Conservation (phyloP, 345 rosid species). For the Carallia brachiata region DNA sequence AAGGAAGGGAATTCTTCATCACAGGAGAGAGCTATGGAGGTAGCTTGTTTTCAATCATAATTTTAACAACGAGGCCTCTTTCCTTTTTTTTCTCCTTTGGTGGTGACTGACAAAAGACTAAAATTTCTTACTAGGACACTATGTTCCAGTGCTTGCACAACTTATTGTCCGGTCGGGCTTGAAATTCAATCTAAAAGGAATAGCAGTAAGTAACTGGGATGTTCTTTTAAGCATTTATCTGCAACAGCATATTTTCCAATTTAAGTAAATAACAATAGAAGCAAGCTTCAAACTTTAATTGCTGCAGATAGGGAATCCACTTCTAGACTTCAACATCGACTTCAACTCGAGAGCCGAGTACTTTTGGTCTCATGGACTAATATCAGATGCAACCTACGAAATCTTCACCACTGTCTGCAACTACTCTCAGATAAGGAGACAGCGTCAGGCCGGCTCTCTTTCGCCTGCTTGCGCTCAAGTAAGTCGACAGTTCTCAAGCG, state of each 20-base stretch:
- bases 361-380: conserved; percentile 30
- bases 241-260: neutral
- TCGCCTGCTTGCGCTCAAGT: conserved; percentile 15
- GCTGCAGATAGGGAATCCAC: conserved; percentile 27
- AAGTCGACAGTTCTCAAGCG: conserved; percentile 1
- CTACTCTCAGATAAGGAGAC: conserved; percentile 23
- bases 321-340: conserved; percentile 21
- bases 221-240: neutral
- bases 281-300: neutral
- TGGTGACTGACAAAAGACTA: neutral
- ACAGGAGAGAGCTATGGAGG: conserved; percentile 31
- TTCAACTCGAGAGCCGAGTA: conserved; percentile 19
- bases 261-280: neutral
- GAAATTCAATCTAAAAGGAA: conserved; percentile 23
- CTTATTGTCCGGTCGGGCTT: conserved; percentile 13
- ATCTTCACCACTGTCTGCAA: conserved; percentile 19
- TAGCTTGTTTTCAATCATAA: neutral
- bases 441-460: conserved; percentile 9
- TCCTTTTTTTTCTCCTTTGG: neutral
- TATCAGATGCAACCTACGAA: conserved; percentile 22
- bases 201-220: conserved; percentile 21
- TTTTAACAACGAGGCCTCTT: neutral
- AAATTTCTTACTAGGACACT: conserved; percentile 18
- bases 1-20: conserved; percentile 22
- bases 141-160: conserved; percentile 27